Base-by-base conservation (phyloP, 2,329 filamentous ascomycete species). In the Camillea tinctor region DNA sequence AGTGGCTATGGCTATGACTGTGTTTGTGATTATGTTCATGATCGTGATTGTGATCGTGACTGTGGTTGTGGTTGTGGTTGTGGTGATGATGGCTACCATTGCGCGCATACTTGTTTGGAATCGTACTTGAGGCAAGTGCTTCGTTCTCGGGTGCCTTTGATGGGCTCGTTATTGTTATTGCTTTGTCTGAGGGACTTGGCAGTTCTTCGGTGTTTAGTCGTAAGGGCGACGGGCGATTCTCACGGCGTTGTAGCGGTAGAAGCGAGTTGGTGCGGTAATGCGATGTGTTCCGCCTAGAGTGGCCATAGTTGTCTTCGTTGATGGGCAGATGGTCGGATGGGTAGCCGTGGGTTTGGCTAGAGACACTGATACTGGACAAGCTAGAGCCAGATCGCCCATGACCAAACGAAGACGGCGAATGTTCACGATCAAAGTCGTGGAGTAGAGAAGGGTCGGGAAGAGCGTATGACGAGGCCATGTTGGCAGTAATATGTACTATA, bases 391-490 rank as follows among this genome's bases (percentile, higher is more conserved):
- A 30, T n/a, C 15, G 17, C 36, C 36, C 36, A 7, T 44, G 13
- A 5, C 17, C 36, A 44, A 44, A 44, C 6, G 36, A 44, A 2
- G 36, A 44, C 4, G 17, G 36, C 36, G 36, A 44, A 11, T 44
- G 36, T 6, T 44, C 36, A 17, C 36, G 36, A 44, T 44, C 36
- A 17, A 17, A 44, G 54, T 56, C 78, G 64, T 80, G 80, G 56
- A 80, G 78, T 52, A 83, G 71, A 48, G 80, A 76, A 40, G 81
- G 77, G 40, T 81, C 78, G n/a, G 83, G 83, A 57, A 86, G 72
- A 55, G 79, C 76, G 69, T 84, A 86, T 21, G 83, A 80, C 44
- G 82, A 80, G 61, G 80, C 77, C 80, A 83, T 83, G 59, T 60
- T 73, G 52, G 57, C 50, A 55, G 6, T n/a, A n/a, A n/a, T 30